These are phyloP conservation scores for Yamadazyma phyllophila DNA, from an alignment of 805 yeast species.

Conservation along the genomic window DNA sequence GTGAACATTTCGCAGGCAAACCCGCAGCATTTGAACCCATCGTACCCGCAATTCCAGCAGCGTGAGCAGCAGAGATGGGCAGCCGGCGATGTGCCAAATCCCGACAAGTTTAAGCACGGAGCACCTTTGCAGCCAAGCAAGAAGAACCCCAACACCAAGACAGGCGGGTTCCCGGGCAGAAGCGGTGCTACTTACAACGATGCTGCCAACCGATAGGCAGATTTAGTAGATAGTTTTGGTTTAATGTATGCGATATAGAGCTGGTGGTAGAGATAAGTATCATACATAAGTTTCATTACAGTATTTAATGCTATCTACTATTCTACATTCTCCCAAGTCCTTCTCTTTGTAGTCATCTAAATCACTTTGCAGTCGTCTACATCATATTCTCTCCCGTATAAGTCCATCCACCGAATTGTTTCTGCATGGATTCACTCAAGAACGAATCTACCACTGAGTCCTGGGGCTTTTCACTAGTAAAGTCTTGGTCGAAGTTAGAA, in stretches of 20 bases:
- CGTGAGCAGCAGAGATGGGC: conserved; percentile 31
- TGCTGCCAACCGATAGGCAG: conserved; percentile 27
- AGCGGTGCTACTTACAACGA: conserved; percentile 34
- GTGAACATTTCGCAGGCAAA: conserved; percentile 39
- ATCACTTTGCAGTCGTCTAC: too few relatives aligned
- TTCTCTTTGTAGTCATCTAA: too few relatives aligned
- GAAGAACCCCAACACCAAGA: conserved; percentile 14
- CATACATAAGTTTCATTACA: too few relatives aligned
- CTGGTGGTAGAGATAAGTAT: too few relatives aligned
- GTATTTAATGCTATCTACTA: too few relatives aligned
- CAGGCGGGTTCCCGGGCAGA: conserved; percentile 38
- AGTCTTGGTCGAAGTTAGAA: conserved; percentile 88
- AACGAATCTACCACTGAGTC: conserved; percentile 94
- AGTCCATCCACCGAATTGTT: conserved; percentile 99
- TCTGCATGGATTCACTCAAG: conserved; percentile 91
- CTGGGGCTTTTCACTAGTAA: conserved; percentile 88
- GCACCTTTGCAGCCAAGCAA: conserved; percentile 34
- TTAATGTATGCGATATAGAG: too few relatives aligned
- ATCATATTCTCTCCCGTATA: conserved; percentile 63
- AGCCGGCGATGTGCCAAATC: conserved; percentile 31
- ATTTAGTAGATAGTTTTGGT: too few relatives aligned
- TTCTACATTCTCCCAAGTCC: too few relatives aligned
- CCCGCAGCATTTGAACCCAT: conserved; percentile 36
- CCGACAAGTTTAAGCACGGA: conserved; percentile 25
- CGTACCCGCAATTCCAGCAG: conserved; percentile 31